These are phyloP conservation scores for Simmondsia chinensis DNA, from an alignment of 148 eudicot genomes.

Conservation along the genomic window DNA sequence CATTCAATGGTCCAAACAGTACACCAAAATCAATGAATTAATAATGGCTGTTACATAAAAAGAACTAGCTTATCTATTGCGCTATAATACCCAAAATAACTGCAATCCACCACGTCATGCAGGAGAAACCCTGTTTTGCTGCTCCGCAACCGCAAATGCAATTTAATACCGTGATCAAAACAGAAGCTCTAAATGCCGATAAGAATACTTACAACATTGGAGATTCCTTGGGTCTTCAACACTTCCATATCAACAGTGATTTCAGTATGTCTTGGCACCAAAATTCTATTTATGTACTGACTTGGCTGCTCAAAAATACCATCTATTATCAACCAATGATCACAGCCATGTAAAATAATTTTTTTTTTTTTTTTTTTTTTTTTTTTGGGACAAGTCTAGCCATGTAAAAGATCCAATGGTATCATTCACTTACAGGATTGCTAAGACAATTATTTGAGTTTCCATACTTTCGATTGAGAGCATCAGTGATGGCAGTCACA, in stretches of 20 bases:
- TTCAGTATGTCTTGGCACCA: conserved; percentile 76
- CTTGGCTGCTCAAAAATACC: conserved; percentile 54
- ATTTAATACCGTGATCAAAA: too few species aligned
- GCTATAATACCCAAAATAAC: neutral
- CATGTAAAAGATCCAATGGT: too few species aligned
- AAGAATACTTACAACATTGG: conserved; percentile 50
- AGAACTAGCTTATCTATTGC: too few species aligned
- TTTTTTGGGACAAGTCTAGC: too few species aligned
- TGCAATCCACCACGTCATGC: neutral
- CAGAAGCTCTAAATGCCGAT: neutral
- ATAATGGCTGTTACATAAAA: too few species aligned
- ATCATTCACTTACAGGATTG: conserved; percentile 46
- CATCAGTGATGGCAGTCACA: conserved; percentile 90
- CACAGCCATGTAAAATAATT: neutral
- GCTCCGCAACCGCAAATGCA: too few species aligned
- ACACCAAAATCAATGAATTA: too few species aligned
- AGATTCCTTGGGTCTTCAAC: conserved; percentile 56
- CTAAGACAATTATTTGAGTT: conserved; percentile 49
- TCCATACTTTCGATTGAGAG: conserved; percentile 85
- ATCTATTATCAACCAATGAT: neutral
- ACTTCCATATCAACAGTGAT: conserved; percentile 41
- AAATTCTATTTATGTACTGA: conserved; percentile 63
- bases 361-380: too few species aligned
- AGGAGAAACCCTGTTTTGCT: neutral
- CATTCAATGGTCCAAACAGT: too few species aligned